These are phyloP conservation scores for Funneliformis geosporum DNA, from an alignment of 192 early-diverging fungal species.

Conservation along the genomic window DNA sequence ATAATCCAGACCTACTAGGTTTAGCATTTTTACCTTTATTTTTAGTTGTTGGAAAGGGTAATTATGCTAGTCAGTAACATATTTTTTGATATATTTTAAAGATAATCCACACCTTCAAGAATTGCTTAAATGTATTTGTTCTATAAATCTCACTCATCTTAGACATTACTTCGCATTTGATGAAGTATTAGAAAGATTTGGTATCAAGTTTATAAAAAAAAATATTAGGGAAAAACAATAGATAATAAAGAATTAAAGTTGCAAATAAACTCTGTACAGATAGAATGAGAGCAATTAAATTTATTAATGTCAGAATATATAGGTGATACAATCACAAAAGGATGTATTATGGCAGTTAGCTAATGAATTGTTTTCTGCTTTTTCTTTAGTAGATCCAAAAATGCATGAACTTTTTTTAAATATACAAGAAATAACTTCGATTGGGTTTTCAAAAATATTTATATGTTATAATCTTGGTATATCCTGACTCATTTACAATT, in stretches of 20 bases:
- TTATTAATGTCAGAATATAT: background rate
- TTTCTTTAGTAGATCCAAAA: no score
- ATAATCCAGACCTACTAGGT: no score
- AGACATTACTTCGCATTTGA: conserved; percentile 4
- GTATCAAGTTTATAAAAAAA: conserved; percentile 14
- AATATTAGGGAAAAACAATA: background rate
- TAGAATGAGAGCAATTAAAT: background rate
- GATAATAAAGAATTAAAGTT: background rate
- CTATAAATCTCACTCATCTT: background rate
- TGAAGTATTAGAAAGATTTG: background rate
- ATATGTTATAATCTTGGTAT: conserved; percentile 4
- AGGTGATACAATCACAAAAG: background rate
- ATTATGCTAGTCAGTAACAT: background rate
- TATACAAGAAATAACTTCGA: no score
- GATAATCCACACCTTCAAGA: background rate
- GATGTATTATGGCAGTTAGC: background rate
- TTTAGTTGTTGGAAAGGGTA: background rate
- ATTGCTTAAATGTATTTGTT: background rate
- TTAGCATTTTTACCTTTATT: background rate
- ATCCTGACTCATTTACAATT: conserved; percentile 4
- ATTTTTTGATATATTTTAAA: background rate
- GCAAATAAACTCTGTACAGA: background rate
- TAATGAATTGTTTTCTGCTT: no score
- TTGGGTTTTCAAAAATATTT: no score
- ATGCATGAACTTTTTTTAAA: no score